phyloP scores from a whole-genome alignment of 495 filamentous ascomycete species.

The Penicillium riverlandense region DNA sequence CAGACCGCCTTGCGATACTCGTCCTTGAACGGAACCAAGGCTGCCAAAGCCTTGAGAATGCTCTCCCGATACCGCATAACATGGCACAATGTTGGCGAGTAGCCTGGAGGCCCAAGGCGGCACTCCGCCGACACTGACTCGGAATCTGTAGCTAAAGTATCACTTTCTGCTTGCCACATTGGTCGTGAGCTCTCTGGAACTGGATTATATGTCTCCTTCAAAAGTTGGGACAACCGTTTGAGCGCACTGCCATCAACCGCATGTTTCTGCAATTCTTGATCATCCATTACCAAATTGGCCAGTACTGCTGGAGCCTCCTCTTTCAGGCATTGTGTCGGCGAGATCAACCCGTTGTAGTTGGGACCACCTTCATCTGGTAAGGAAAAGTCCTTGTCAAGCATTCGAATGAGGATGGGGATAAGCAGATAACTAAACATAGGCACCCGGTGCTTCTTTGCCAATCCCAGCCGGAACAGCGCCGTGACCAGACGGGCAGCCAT shows the following conservation, averaged over 20 bases:
- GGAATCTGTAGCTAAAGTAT: constrained; percentile 12
- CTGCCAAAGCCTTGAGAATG: constrained; percentile 70
- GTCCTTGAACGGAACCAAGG: constrained; percentile 73
- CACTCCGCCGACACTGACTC: constrained; percentile 20
- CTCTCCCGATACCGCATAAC: constrained; percentile 70
- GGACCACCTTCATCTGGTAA: constrained; percentile 31
- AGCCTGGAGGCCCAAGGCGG: constrained; percentile 52
- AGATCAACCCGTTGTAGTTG: constrained; percentile 33
- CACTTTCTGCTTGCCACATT: constrained; percentile 36
- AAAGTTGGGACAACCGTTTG: constrained; percentile 61
- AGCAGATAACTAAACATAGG: constrained; percentile 57
- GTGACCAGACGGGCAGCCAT: constrained; percentile 76
- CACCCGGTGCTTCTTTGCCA: constrained; percentile 57
- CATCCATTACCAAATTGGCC: constrained; percentile 71
- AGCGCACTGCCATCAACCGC: constrained; percentile 74
- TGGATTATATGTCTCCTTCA: constrained; percentile 63
- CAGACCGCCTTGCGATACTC: constrained; percentile 77
- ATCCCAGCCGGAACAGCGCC: constrained; percentile 62
- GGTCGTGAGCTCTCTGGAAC: constrained; percentile 24
- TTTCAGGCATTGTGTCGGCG: constrained; percentile 37
- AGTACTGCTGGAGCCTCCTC: constrained; percentile 70
- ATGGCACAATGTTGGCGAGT: constrained; percentile 59
- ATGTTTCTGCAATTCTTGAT: constrained; percentile 67
- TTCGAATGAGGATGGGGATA: constrained; percentile 62
- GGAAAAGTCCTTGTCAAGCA: constrained; percentile 55